phyloP scores from a whole-genome alignment of 495 filamentous ascomycete species.

The Aspergillus saccharolyticus region DNA sequence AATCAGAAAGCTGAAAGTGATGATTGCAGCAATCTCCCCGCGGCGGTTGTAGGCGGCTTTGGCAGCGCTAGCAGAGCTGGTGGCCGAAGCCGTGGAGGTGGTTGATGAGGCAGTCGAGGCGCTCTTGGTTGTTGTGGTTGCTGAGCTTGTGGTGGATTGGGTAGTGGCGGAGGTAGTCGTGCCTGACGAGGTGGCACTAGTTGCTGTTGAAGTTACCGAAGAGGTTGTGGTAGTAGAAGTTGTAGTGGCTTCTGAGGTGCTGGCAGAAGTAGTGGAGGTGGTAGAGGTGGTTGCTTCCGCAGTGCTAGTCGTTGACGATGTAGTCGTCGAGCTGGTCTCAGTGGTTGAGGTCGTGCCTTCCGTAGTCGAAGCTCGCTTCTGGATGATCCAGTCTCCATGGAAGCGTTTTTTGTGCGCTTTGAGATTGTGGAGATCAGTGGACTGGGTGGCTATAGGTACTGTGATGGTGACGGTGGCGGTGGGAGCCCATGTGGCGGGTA shows the following conservation, averaged over 20 bases:
- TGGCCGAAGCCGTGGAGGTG: conserved; percentile 12
- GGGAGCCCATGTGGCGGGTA: background rate
- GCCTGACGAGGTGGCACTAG: background rate
- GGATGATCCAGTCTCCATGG: background rate
- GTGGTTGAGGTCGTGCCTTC: conserved; percentile 5
- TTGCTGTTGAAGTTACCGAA: background rate
- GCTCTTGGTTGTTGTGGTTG: conserved; percentile 10
- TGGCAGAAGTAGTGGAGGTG: conserved; percentile 2
- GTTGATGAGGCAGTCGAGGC: conserved; percentile 8
- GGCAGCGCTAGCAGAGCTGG: conserved; percentile 10
- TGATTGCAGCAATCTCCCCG: conserved; percentile 15
- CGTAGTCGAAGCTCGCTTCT: conserved; percentile 2
- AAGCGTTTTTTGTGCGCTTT: background rate
- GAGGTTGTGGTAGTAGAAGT: conserved; percentile 5
- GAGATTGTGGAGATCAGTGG: background rate
- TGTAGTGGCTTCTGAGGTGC: conserved; percentile 3
- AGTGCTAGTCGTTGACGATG: conserved; percentile 5
- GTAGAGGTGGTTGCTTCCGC: background rate
- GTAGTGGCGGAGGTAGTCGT: conserved; percentile 7
- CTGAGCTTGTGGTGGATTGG: background rate
- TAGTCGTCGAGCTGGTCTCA: conserved; percentile 8
- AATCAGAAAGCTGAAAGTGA: conserved; percentile 10
- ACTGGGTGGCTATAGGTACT: background rate
- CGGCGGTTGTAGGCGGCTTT: conserved; percentile 9
- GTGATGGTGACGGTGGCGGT: background rate